Conservation (phyloP, 83 land plant species). For the Picea mariana region DNA sequence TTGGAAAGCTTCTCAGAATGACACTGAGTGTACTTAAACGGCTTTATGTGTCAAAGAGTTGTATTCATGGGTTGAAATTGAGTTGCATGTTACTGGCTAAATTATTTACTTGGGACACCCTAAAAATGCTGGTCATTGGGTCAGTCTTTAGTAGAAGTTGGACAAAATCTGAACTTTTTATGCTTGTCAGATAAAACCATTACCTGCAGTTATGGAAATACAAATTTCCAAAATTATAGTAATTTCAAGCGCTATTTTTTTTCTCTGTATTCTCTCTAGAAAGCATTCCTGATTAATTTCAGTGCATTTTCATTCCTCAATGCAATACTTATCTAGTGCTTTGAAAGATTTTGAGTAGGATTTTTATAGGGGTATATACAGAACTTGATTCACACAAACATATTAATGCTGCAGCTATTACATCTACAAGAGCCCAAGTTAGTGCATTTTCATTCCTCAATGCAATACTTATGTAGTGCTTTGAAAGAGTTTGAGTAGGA, state of each 20-base stretch:
- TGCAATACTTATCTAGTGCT: background rate
- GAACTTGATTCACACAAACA: too few relatives aligned
- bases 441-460: background rate
- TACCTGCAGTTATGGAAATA: background rate
- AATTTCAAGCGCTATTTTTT: background rate
- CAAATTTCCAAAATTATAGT: background rate
- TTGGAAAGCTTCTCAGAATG: background rate
- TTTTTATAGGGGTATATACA: too few relatives aligned
- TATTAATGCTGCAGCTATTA: too few relatives aligned
- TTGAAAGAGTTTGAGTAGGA: slow-evolving; percentile 1
- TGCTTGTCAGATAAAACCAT: background rate
- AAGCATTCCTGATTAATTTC: background rate
- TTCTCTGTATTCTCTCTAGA: background rate
- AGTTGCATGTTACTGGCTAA: background rate
- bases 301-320: background rate
- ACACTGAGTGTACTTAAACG: background rate
- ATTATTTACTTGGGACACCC: background rate
- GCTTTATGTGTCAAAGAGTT: background rate
- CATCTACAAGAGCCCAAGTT: too few relatives aligned
- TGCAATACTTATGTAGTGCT: background rate
- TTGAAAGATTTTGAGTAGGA: slow-evolving; percentile 1
- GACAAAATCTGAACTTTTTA: background rate
- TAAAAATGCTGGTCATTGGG: background rate
- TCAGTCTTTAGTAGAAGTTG: background rate
- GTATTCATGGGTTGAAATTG: background rate